Percentiles rank a stretch among this genome's conserved stretches.
These are phyloP conservation scores for Torulaspora pretoriensis DNA, from an alignment of 1,139 yeast species.

Conservation along the genomic window DNA sequence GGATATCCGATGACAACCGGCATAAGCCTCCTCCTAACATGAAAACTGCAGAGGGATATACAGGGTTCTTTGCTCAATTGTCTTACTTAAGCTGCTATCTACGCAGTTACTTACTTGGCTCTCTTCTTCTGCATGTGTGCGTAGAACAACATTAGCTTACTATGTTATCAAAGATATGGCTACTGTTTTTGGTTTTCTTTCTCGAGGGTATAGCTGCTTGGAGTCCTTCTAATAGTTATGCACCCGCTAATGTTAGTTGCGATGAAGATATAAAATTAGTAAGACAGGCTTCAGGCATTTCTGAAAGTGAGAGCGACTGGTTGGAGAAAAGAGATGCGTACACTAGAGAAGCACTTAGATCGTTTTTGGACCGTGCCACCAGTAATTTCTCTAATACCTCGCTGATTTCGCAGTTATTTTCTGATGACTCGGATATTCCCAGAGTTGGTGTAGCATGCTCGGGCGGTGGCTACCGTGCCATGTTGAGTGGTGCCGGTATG, in stretches of 20 bases:
- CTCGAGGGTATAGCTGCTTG: conserved; percentile 38
- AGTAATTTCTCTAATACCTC: conserved; percentile 44
- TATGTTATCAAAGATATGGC: conserved; percentile 4
- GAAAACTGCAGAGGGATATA: too few relatives aligned
- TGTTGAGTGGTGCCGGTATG: conserved; percentile 83
- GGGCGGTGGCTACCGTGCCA: conserved; percentile 92
- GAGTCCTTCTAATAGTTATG: conserved; percentile 60
- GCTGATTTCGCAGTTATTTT: conserved; percentile 39
- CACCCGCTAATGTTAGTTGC: conserved; percentile 58
- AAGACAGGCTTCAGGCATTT: conserved; percentile 39
- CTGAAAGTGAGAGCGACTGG: conserved; percentile 37
- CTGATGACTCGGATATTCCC: conserved; percentile 18
- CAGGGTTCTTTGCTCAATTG: too few relatives aligned
- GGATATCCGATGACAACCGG: not conserved
- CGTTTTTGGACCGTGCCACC: conserved; percentile 56
- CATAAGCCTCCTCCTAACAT: too few relatives aligned
- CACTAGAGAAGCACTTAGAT: conserved; percentile 51
- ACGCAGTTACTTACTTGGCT: too few relatives aligned
- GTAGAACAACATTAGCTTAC: not conserved
- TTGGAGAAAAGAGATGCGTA: conserved; percentile 45
- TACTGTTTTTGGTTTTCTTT: conserved; percentile 3
- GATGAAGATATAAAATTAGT: conserved; percentile 41
- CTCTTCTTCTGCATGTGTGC: too few relatives aligned
- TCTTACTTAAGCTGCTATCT: too few relatives aligned
- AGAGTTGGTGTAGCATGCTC: conserved; percentile 69